Conservation (phyloP, 805 yeast species). For the Isabelozyma gotoi region DNA sequence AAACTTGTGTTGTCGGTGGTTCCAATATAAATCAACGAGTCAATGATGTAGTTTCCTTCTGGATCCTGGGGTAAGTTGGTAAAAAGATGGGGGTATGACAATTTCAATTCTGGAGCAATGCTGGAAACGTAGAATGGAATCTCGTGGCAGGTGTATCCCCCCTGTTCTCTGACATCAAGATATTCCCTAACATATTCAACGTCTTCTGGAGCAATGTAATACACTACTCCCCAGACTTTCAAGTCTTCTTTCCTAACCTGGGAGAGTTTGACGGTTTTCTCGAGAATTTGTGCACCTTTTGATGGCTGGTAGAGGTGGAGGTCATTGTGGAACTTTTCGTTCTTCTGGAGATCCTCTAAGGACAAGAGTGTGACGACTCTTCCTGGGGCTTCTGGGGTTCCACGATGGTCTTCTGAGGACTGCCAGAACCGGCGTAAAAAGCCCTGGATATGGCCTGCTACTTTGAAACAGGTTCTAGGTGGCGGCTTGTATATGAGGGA, state of each 20-base stretch:
- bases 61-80: constrained; percentile 13
- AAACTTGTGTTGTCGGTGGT: constrained; percentile 79
- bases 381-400: constrained; percentile 85
- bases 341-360: constrained; percentile 47
- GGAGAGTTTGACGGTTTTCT: constrained; percentile 10
- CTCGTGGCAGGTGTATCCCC: constrained; percentile 74
- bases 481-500: constrained; percentile 90
- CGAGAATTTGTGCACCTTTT: constrained; percentile 13
- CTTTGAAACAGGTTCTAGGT: constrained; percentile 57
- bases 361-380: constrained; percentile 82
- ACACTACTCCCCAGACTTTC: constrained; percentile 78
- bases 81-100: constrained; percentile 2
- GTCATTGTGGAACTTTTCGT: constrained; percentile 43
- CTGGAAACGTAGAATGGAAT: constrained; percentile 59
- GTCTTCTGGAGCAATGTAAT: constrained; percentile 66
- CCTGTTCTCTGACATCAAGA: constrained; percentile 81
- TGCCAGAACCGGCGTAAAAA: constrained; percentile 89
- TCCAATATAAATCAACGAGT: constrained; percentile 77
- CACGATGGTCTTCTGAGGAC: constrained; percentile 84
- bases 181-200: constrained; percentile 64
- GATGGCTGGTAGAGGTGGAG: constrained; percentile 33
- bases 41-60: constrained; percentile 43
- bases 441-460: constrained; percentile 76
- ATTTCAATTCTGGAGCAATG: neutral
- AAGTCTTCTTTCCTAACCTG: constrained; percentile 41